A percentile compares a stretch with the other conserved stretches of the same genome.
phyloP scores from a whole-genome alignment of 225 moss, liverwort and hornwort genomes.

The Ulota crispa region DNA sequence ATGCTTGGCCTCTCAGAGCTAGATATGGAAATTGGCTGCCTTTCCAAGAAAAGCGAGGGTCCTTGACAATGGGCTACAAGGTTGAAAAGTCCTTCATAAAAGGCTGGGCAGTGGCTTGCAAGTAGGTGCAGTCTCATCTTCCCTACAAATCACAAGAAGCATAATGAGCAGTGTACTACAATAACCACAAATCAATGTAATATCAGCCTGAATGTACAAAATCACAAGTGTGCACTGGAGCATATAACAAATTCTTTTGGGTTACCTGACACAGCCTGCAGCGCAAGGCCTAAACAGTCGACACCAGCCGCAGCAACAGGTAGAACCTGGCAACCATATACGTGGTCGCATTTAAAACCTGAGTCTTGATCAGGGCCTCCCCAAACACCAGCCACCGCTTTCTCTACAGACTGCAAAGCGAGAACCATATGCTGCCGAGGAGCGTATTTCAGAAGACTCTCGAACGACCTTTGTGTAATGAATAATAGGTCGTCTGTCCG shows the following conservation, averaged over 20 bases:
- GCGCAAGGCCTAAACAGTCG: conserved; percentile 73
- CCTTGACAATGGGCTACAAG: conserved; percentile 71
- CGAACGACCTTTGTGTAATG: conserved; percentile 60
- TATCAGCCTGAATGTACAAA: conserved; percentile 4
- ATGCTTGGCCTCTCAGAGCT: conserved; percentile 19
- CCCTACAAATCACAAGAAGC: conserved; percentile 50
- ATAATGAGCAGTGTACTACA: not conserved
- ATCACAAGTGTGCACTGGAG: conserved; percentile 3
- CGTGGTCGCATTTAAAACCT: conserved; percentile 50
- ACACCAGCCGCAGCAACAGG: conserved; percentile 75
- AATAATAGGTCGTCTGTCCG: conserved; percentile 34
- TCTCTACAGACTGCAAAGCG: conserved; percentile 80
- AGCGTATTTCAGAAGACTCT: conserved; percentile 65
- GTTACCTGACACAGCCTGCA: conserved; percentile 84
- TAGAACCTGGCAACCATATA: conserved; percentile 47
- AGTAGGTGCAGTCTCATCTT: conserved; percentile 80
- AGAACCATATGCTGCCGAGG: conserved; percentile 83
- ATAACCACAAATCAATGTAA: not conserved
- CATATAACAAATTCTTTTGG: not conserved
- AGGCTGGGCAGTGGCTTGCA: conserved; percentile 76
- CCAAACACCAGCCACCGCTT: conserved; percentile 76
- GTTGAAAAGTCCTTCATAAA: conserved; percentile 84
- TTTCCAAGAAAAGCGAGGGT: conserved; percentile 48
- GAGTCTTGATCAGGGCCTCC: conserved; percentile 43
- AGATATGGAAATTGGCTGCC: conserved; percentile 6